phyloP scores from a whole-genome alignment of 768 basidiomycete species.

The Gyrodon lividus region DNA sequence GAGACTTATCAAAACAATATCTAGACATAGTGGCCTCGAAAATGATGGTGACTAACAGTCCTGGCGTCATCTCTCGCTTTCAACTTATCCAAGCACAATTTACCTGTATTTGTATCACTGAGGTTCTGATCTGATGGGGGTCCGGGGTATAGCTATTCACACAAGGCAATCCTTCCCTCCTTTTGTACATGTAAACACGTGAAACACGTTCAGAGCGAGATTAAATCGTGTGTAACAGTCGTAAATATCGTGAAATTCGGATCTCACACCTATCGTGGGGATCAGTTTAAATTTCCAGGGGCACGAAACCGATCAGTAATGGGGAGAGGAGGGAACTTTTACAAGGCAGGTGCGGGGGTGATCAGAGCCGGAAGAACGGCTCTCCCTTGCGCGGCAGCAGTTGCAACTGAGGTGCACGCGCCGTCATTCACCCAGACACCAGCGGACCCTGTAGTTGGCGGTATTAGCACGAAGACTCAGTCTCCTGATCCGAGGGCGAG shows the following conservation, averaged over 20 bases:
- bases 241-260: neutral
- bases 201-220: too few relatives aligned
- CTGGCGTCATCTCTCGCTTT: neutral
- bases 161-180: neutral
- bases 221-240: neutral
- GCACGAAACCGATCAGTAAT: too few relatives aligned
- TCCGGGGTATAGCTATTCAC: neutral
- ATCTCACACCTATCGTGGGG: too few relatives aligned
- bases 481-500: neutral
- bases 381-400: neutral
- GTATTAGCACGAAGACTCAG: neutral
- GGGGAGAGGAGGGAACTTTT: neutral
- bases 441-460: slow-evolving; percentile 36
- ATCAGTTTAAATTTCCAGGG: too few relatives aligned
- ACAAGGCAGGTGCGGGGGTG: slow-evolving; percentile 4
- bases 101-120: neutral
- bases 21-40: too few relatives aligned
- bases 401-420: slow-evolving; percentile 35
- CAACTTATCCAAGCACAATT: neutral
- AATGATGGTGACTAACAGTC: neutral
- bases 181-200: too few relatives aligned
- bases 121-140: neutral
- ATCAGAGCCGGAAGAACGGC: neutral
- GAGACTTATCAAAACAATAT: neutral
- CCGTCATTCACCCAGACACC: slow-evolving; percentile 61